Evolutionary conservation across 305 asterid species (phyloP), one percentile per base, ranked within the genome.

Genomic region (Fraxinus xanthoxyloides): DNA sequence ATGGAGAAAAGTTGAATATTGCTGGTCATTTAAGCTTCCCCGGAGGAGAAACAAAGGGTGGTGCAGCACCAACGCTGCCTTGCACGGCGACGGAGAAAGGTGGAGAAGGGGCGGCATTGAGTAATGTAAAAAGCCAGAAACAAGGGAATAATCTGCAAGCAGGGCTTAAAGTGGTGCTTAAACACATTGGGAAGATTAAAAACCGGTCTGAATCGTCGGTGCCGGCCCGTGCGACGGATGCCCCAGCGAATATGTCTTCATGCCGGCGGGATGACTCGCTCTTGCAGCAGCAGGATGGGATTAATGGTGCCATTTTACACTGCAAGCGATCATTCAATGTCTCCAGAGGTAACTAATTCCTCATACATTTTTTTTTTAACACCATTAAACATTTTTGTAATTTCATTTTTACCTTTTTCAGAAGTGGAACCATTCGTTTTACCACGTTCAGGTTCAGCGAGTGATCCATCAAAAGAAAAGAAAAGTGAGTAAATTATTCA

Each of bases 281-380:
- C 82, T 12, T 91, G 84, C 92, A 90, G 91, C 85, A 92, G 77
- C 94, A 92, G 82, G 97, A 94, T 70, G 98, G 95, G 79, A 94
- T 94, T 28, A 96, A 93, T 82, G 90, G 97, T 76, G 98, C 98
- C 76, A 94, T 94, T 86, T 76, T 92, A 80, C 98, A 94, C 65
- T 94, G 98, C 94, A 94, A 94, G 88, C 89, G 86, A 83, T 94
- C 97, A 5, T 94, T 92, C 87, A 92, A 92, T 76, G 87, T 95
- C n/a, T 85, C 93, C 17, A 82, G 89, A 90, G 97, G 94, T 92
- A 89, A 77, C 36, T 1, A 26, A 40, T 40, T 40, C 51, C 51
- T 10, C 51, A 4, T 10, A 40, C 15, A 40, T 10, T 0, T 40
- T 40, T 40, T 40, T 40, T 40, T 40, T 1, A 7, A 12, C 46